Conservation (phyloP, 306 rosid genomes). For the Hippophae gyantsensis region DNA sequence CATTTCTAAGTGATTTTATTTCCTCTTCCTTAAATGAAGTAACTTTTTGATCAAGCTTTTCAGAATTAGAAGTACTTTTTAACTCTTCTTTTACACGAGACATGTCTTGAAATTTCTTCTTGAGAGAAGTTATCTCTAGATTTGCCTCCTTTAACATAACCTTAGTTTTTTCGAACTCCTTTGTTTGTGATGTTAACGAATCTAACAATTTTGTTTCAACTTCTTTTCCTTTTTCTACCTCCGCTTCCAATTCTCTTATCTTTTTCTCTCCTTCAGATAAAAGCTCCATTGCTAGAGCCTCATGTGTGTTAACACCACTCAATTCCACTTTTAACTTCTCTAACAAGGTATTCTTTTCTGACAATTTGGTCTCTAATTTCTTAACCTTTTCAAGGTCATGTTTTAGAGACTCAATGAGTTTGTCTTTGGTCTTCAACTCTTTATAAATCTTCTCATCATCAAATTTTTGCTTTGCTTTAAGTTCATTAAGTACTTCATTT, state of each 20-base stretch:
- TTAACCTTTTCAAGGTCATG: conserved; percentile 25
- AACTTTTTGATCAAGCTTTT: conserved; percentile 16
- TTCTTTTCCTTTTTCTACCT: conserved; percentile 34
- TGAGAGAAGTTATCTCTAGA: conserved; percentile 37
- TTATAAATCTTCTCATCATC: conserved; percentile 24
- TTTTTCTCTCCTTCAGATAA: conserved; percentile 22
- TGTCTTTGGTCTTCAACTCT: conserved; percentile 13
- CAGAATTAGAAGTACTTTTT: not conserved
- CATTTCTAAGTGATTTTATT: conserved; percentile 30
- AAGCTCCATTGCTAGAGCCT: conserved; percentile 23
- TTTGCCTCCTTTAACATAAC: conserved; percentile 48
- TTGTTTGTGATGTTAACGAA: conserved; percentile 45
- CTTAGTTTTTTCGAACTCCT: conserved; percentile 51
- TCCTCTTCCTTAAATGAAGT: conserved; percentile 22
- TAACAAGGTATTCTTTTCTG: conserved; percentile 11
- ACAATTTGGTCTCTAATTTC: conserved; percentile 20
- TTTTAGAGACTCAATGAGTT: conserved; percentile 18
- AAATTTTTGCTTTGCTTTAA: conserved; percentile 23
- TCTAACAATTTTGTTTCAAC: conserved; percentile 49
- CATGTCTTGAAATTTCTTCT: conserved; percentile 12
- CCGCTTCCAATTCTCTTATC: conserved; percentile 40
- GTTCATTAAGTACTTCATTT: conserved; percentile 24
- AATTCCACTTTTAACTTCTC: conserved; percentile 8
- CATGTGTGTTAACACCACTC: conserved; percentile 21
- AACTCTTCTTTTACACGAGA: no score